A percentile compares a stretch with the other conserved stretches of the same genome.
These are phyloP conservation scores for Sarcomyxa edulis DNA, from an alignment of 768 basidiomycete species.

Conservation along the genomic window DNA sequence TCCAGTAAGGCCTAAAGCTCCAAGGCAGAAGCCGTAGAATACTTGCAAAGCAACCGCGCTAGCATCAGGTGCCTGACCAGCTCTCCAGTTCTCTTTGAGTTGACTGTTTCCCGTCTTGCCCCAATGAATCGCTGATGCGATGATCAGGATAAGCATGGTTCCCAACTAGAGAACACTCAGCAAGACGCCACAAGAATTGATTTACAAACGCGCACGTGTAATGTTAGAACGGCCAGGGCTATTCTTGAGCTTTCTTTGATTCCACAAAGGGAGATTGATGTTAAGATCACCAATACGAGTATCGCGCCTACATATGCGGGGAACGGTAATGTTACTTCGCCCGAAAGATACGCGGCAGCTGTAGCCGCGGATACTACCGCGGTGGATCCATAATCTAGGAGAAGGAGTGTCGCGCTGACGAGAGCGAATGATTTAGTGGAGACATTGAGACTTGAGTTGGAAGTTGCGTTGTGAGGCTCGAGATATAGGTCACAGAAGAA, in stretches of 20 bases:
- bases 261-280: slow-evolving; percentile 49
- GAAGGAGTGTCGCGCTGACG: slow-evolving; percentile 56
- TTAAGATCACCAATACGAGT: slow-evolving; percentile 51
- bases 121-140: slow-evolving; percentile 50
- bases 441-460: slow-evolving; percentile 45
- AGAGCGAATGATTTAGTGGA: slow-evolving; percentile 60
- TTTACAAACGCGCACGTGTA: slow-evolving; percentile 51
- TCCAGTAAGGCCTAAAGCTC: slow-evolving; percentile 69
- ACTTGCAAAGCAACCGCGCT: slow-evolving; percentile 36
- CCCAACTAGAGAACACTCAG: slow-evolving; percentile 30
- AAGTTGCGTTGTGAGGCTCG: neutral
- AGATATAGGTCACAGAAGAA: neutral
- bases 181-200: no score
- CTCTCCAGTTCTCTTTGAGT: slow-evolving; percentile 51
- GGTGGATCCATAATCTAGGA: slow-evolving; percentile 70
- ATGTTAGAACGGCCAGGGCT: slow-evolving; percentile 47
- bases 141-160: slow-evolving; percentile 51
- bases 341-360: slow-evolving; percentile 59
- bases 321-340: slow-evolving; percentile 57
- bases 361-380: slow-evolving; percentile 71
- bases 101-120: slow-evolving; percentile 38
- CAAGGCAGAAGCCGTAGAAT: slow-evolving; percentile 65
- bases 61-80: slow-evolving; percentile 24
- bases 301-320: slow-evolving; percentile 45
- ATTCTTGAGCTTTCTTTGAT: slow-evolving; percentile 59